Evolutionary conservation across 495 filamentous ascomycete genomes (phyloP).

Genomic region (Penicillium cataractarum): DNA sequence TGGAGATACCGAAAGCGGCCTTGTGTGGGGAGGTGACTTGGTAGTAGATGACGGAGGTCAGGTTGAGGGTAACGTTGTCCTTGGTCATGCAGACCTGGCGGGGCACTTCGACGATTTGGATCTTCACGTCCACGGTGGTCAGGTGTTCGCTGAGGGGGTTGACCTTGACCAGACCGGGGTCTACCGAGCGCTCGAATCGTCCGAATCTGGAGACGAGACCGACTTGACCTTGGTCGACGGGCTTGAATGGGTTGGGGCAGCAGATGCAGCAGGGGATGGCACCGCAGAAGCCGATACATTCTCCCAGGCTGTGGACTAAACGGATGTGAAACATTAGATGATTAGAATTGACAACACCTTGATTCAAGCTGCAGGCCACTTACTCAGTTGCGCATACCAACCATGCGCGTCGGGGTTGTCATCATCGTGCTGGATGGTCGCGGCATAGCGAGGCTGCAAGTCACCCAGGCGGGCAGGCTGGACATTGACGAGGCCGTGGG

Average conservation of each 20-base stretch:
- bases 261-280: conserved; percentile 90
- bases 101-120: conserved; percentile 97
- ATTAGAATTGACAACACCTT: conserved; percentile 3
- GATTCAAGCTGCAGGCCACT: conserved; percentile 22
- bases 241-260: conserved; percentile 97
- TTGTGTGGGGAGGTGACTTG: conserved; percentile 95
- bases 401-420: conserved; percentile 73
- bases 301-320: conserved; percentile 74
- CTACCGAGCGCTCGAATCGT: conserved; percentile 86
- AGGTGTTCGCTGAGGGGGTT: conserved; percentile 94
- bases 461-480: conserved; percentile 81
- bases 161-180: conserved; percentile 96
- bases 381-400: conserved; percentile 92
- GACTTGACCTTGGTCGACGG: conserved; percentile 89
- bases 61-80: conserved; percentile 92
- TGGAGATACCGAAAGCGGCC: conserved; percentile 94
- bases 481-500: conserved; percentile 65
- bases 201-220: conserved; percentile 95
- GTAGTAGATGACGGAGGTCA: conserved; percentile 99
- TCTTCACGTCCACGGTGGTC: conserved; percentile 96
- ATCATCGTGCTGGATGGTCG: conserved; percentile 65
- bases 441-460: conserved; percentile 87
- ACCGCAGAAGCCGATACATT: conserved; percentile 76
- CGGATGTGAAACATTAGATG: conserved; percentile 11
- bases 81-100: conserved; percentile 99